phyloP scores from a whole-genome alignment of 352 stramenopile species.

The Phytophthora uliginosa region DNA sequence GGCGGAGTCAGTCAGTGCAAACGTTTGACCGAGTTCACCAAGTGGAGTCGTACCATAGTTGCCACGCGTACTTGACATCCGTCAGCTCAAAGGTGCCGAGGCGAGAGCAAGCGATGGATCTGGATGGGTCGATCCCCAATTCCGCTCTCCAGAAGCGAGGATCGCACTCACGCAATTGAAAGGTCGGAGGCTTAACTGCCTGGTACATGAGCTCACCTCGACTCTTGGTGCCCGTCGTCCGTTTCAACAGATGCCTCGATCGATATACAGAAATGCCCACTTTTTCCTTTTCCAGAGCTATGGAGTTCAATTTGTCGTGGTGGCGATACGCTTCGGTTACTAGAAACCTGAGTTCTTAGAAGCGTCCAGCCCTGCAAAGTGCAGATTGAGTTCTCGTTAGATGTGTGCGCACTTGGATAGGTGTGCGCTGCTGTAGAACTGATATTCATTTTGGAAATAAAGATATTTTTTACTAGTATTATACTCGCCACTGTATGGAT shows the following conservation, averaged over 20 bases:
- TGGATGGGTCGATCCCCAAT: not conserved
- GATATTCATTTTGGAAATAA: too few species aligned
- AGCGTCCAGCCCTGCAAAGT: too few species aligned
- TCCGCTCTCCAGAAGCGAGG: not conserved
- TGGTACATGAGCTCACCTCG: not conserved
- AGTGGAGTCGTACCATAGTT: slow-evolving; percentile 25
- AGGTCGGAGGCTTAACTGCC: slow-evolving; percentile 10
- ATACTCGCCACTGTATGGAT: too few species aligned
- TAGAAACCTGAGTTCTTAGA: not conserved
- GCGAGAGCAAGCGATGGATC: not conserved
- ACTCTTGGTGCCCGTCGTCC: slow-evolving; percentile 19
- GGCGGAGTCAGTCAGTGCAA: not conserved
- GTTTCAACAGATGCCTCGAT: slow-evolving; percentile 16
- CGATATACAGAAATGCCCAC: not conserved
- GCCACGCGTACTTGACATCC: slow-evolving; percentile 25
- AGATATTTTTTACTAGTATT: too few species aligned
- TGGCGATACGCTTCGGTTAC: not conserved
- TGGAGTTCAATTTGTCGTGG: not conserved
- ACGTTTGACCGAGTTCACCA: not conserved
- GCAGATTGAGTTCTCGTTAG: too few species aligned
- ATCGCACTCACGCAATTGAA: slow-evolving; percentile 4
- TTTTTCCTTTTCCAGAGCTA: not conserved
- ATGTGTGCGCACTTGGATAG: too few species aligned
- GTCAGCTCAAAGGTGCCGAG: not conserved
- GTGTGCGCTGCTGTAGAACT: too few species aligned